These are phyloP conservation scores for Salix udensis DNA, from an alignment of 345 rosid genomes.

Conservation along the genomic window DNA sequence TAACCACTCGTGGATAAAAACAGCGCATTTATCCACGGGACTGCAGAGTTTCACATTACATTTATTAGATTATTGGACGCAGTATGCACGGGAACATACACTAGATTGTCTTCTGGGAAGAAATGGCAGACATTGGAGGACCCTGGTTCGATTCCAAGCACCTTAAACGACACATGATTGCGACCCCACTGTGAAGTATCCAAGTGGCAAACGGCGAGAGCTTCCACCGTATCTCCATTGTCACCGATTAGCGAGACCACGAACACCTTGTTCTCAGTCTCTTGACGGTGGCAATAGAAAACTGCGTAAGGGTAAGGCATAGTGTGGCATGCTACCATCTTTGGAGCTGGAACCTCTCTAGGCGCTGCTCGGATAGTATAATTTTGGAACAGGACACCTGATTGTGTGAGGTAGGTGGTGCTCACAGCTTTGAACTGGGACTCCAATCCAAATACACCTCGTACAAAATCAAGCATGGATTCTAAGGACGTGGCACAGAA, in stretches of 20 bases:
- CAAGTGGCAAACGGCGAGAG: slow-evolving; percentile 47
- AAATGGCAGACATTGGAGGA: slow-evolving; percentile 41
- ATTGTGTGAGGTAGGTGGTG: slow-evolving; percentile 23
- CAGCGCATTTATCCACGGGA: too few relatives aligned
- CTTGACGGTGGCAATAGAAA: slow-evolving; percentile 42
- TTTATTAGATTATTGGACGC: not conserved
- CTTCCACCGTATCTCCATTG: slow-evolving; percentile 33
- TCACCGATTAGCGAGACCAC: slow-evolving; percentile 33
- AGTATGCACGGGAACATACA: slow-evolving; percentile 28
- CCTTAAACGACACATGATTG: slow-evolving; percentile 32
- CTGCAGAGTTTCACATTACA: not conserved
- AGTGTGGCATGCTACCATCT: slow-evolving; percentile 39
- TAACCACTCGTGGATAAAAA: too few relatives aligned
- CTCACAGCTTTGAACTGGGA: slow-evolving; percentile 11
- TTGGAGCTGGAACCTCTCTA: slow-evolving; percentile 25
- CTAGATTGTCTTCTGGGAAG: slow-evolving; percentile 37
- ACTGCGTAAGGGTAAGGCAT: slow-evolving; percentile 37
- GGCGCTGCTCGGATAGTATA: slow-evolving; percentile 29
- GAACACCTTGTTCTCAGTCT: slow-evolving; percentile 29
- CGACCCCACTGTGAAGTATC: slow-evolving; percentile 45
- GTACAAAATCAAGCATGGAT: slow-evolving; percentile 43
- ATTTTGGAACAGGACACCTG: slow-evolving; percentile 23
- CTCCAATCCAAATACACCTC: slow-evolving; percentile 16
- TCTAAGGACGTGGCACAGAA: slow-evolving; percentile 45
- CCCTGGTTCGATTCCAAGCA: slow-evolving; percentile 35